A percentile compares a stretch with the other conserved stretches of the same genome.
These are phyloP conservation scores for Volvariella surrecta DNA, from an alignment of 1,284 basidiomycete species.

Conservation along the genomic window DNA sequence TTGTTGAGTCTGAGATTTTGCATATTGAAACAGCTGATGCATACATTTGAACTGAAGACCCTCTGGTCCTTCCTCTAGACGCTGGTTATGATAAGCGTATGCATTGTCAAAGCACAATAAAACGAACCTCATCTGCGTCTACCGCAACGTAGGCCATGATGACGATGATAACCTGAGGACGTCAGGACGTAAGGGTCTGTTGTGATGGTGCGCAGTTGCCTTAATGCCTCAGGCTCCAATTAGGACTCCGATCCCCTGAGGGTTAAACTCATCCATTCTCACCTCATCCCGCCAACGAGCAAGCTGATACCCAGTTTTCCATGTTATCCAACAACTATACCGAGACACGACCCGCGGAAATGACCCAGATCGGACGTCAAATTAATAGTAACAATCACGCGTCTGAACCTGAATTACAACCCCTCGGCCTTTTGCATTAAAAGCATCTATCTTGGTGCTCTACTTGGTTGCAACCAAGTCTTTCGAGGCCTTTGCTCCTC, in stretches of 20 bases:
- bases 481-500: too few species aligned
- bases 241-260: not conserved
- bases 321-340: not conserved
- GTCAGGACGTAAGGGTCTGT: too few species aligned
- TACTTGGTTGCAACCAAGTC: too few species aligned
- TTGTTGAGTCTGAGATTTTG: slow-evolving; percentile 3
- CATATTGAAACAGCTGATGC: slow-evolving; percentile 8
- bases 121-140: slow-evolving; percentile 44
- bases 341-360: not conserved
- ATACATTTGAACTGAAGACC: slow-evolving; percentile 59
- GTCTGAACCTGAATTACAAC: not conserved
- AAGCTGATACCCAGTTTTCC: too few species aligned
- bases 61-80: slow-evolving; percentile 52
- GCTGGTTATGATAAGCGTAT: slow-evolving; percentile 20
- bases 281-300: not conserved
- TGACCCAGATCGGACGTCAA: not conserved
- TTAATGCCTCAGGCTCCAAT: too few species aligned
- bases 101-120: not conserved
- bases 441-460: too few species aligned
- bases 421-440: not conserved
- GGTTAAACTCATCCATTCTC: not conserved
- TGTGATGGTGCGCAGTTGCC: too few species aligned
- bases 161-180: too few species aligned
- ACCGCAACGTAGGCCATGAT: slow-evolving; percentile 52
- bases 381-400: too few species aligned